Conservation (phyloP, 306 rosid genomes). For the Quercus aquifolioides region DNA sequence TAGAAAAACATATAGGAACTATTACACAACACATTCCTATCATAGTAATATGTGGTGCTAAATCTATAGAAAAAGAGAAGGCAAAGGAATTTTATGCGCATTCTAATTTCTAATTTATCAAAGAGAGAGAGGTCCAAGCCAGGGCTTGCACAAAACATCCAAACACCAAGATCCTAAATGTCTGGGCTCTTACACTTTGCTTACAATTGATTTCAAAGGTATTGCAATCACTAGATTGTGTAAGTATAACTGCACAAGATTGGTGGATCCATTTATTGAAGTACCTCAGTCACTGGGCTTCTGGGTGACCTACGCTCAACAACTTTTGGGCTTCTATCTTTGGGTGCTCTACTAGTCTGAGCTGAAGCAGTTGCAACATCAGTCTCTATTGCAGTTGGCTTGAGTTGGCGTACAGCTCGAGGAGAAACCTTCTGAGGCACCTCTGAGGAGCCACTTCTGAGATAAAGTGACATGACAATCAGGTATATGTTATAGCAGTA, state of each 20-base stretch:
- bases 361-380: constrained; percentile 48
- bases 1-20: neutral
- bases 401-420: constrained; percentile 61
- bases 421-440: constrained; percentile 76
- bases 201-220: neutral
- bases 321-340: constrained; percentile 86
- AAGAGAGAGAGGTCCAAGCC: neutral
- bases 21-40: neutral
- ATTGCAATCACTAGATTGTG: neutral
- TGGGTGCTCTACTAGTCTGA: constrained; percentile 49
- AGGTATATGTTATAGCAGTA: neutral
- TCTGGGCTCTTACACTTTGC: neutral
- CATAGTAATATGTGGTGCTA: neutral
- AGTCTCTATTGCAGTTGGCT: constrained; percentile 52
- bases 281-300: constrained; percentile 84
- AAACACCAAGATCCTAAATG: neutral
- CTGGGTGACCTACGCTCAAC: constrained; percentile 74
- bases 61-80: neutral
- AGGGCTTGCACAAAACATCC: neutral
- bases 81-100: neutral
- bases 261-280: neutral
- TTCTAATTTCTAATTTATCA: neutral
- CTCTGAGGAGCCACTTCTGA: constrained; percentile 72
- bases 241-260: neutral
- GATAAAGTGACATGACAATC: constrained; percentile 7